A percentile compares a stretch with the other conserved stretches of the same genome.
Conservation (phyloP, 2,329 filamentous ascomycete species). For the Monilinia vaccinii-corymbosi region DNA sequence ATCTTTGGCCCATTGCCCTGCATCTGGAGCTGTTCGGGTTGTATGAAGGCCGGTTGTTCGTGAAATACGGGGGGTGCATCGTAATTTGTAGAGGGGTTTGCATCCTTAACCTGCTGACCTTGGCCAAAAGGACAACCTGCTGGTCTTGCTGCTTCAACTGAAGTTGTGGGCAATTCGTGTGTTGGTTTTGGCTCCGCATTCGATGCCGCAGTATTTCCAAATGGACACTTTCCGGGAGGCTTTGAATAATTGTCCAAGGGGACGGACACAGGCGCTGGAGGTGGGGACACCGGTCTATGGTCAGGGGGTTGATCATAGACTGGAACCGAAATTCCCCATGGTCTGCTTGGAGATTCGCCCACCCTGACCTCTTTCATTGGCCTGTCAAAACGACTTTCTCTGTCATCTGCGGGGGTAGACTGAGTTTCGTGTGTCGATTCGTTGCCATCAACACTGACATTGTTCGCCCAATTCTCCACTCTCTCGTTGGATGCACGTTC, state of each 20-base stretch:
- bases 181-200: not conserved
- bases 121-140: conserved; percentile 43
- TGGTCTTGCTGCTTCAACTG: conserved; percentile 4
- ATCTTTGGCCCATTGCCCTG: conserved; percentile 47
- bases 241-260: conserved; percentile 18
- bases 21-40: conserved; percentile 31
- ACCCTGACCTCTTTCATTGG: conserved; percentile 83
- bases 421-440: conserved; percentile 32
- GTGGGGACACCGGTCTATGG: conserved; percentile 43
- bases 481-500: conserved; percentile 54
- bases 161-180: not conserved
- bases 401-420: conserved; percentile 40
- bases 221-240: conserved; percentile 22
- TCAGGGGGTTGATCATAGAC: conserved; percentile 37
- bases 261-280: conserved; percentile 40
- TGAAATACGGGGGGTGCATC: conserved; percentile 23
- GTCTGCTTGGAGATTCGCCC: conserved; percentile 84
- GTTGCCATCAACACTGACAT: conserved; percentile 51
- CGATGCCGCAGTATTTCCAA: conserved; percentile 32
- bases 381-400: conserved; percentile 71
- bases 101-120: conserved; percentile 14
- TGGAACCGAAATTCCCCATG: conserved; percentile 86
- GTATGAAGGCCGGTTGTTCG: conserved; percentile 44
- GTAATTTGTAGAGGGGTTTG: conserved; percentile 5
- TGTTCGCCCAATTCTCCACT: conserved; percentile 80